Evolutionary conservation across 768 basidiomycete species (phyloP).

Genomic region (Boletales sp.): DNA sequence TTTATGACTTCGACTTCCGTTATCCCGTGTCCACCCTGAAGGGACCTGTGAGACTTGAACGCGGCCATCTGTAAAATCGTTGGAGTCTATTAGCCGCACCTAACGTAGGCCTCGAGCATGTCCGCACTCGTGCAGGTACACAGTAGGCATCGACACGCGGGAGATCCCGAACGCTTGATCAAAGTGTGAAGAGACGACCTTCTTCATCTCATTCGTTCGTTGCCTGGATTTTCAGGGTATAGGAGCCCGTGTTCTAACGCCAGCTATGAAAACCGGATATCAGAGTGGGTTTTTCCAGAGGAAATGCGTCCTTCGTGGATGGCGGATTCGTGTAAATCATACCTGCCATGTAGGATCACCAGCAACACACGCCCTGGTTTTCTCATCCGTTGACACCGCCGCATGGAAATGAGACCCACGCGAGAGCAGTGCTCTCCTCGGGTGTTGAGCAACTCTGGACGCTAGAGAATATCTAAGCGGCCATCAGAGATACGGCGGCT

Average conservation of each 20-base stretch:
- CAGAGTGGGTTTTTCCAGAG: conserved; percentile 34
- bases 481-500: conserved; percentile 9
- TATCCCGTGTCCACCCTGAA: conserved; percentile 27
- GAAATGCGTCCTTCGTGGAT: conserved; percentile 33
- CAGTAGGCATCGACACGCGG: conserved; percentile 23
- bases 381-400: conserved; percentile 22
- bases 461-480: conserved; percentile 40
- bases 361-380: conserved; percentile 32
- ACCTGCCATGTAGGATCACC: conserved; percentile 31
- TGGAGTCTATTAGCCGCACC: neutral
- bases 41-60: conserved; percentile 19
- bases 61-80: too few species aligned
- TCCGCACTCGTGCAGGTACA: conserved; percentile 26
- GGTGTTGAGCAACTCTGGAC: conserved; percentile 36
- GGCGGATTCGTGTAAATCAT: conserved; percentile 1
- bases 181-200: conserved; percentile 32
- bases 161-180: conserved; percentile 45
- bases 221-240: conserved; percentile 13
- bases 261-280: conserved; percentile 34
- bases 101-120: neutral
- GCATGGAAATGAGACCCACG: conserved; percentile 26
- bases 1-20: conserved; percentile 4
- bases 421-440: conserved; percentile 38
- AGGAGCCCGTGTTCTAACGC: conserved; percentile 32
- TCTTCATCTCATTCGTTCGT: conserved; percentile 26